Evolutionary conservation across 2,329 filamentous ascomycete genomes (phyloP), one percentile per base, ranked within the genome.

Genomic region (Colletotrichum sp.): DNA sequence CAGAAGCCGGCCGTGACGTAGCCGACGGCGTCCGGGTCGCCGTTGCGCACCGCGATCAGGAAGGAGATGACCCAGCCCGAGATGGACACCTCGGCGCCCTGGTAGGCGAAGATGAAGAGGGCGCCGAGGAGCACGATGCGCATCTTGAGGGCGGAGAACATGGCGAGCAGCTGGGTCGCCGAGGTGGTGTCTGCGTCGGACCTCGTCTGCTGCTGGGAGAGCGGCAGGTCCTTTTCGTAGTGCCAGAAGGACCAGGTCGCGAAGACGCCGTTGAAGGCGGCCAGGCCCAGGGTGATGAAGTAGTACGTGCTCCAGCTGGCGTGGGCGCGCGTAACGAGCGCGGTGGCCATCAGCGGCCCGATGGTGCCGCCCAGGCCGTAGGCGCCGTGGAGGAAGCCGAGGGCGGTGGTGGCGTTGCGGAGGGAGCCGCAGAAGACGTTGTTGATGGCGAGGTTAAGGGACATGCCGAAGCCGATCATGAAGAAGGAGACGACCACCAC

Each of bases 1-100:
- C 93, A 92, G 84, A 93, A 93, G 13, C 92, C 90, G 2, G 94
- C 89, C 2, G 94, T 95, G 26, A 97, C 94, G 83, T 97, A 97
- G 44, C 95, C 95, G 21, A 97, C 94, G 5, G 89, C 88, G 0
- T 90, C 87, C 8, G 94, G 94, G 79, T 94, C 89, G 16, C 94
- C 95, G 72, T 92, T 87, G 49, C 95, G 92, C 77, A 92, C 90
- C 66, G 90, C 90, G 83, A 97, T 95, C 52, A 98, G 87, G 86
- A 96, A 98, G 4, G 36, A 95, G 77, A 96, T 95, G 65, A 96
- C 93, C 95, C 95, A 98, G 69, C 95, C 95, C 0, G 93, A 95
- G 78, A 96, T 95, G 16, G 93, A 93, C 18, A 98, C 95, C 84
- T 98, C 95, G 44, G 94, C 93, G 39, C 95, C 95, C 84, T 97